Evolutionary conservation across 768 basidiomycete genomes (phyloP), one percentile per base, ranked within the genome.

Genomic region (Tricholoma sp.): DNA sequence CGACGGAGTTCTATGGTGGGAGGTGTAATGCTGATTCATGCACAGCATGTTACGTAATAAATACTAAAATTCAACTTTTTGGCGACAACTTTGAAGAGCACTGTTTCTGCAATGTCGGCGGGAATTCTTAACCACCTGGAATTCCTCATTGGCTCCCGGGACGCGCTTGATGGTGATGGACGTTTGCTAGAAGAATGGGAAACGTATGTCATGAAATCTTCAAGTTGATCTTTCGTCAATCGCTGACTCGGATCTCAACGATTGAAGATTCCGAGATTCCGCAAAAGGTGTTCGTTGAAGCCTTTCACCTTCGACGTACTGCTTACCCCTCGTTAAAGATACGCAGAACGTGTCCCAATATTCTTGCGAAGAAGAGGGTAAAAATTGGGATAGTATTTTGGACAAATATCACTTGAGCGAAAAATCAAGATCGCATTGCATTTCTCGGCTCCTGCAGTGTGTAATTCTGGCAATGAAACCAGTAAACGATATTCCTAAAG

Each of bases 341-440:
- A 55, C 45, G 45, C 50, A 32, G 43, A 21, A 34, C 55, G 53
- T 54, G 47, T 56, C 57, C 60, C 53, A 34, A 14, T 46, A 59
- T 50, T 39, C 41, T 16, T 34, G 18, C 6, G 60, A 64, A 5
- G 41, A 58, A 31, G 35, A 55, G 16, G 59, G 57, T 37, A 27
- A 69, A 55, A 50, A 58, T 18, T 70, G 66, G 68, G 50, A 59
- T 22, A 71, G 72, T 31, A 69, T 76, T 37, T 67, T 77, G 34
- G 68, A 74, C 53, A 21, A 70, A 54, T 76, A 67, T 50, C 52
- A 55, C 35, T 50, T 52, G 8, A 39, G 19, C 10, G 35, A 24
- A 29, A 32, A 43, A 27, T 31, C 19, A 41, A 57, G 37, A 19
- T 19, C 60, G 22, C 55, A 39, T 31, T 47, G 43, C 22, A 46